Conservation (phyloP, 169 alveolate species). For the Toxoplasma gondii region DNA sequence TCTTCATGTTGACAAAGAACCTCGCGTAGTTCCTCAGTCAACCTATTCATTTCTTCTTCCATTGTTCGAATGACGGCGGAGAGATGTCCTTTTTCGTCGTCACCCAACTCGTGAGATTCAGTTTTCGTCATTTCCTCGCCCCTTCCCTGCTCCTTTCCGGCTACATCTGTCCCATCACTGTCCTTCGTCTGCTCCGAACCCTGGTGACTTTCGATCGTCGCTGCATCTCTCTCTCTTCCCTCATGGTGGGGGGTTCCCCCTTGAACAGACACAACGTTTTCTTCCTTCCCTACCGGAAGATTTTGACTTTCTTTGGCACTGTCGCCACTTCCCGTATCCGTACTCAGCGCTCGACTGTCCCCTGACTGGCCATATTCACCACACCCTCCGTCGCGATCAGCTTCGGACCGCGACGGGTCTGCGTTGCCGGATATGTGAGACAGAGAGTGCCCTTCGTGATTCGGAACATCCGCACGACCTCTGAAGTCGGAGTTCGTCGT, state of each 20-base stretch:
- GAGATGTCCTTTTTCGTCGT: not conserved
- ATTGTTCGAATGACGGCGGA: not conserved
- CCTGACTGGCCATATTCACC: too few species aligned
- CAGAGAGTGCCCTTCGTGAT: too few species aligned
- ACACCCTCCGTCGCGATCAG: too few species aligned
- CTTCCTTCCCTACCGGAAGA: not conserved
- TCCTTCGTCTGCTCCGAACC: not conserved
- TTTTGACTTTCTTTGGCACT: too few species aligned
- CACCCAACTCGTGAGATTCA: not conserved
- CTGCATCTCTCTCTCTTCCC: not conserved
- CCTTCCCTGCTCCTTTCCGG: too few species aligned
- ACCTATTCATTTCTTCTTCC: not conserved
- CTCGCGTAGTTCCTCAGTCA: conserved; percentile 37
- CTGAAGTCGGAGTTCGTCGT: too few species aligned
- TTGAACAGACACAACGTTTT: not conserved
- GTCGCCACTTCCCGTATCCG: too few species aligned
- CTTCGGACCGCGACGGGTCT: too few species aligned
- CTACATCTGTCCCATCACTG: not conserved
- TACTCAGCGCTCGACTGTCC: too few species aligned
- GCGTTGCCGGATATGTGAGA: too few species aligned
- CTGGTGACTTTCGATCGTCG: not conserved
- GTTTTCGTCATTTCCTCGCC: not conserved
- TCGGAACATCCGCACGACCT: too few species aligned
- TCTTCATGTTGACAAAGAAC: not conserved
- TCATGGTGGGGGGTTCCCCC: too few species aligned